Evolutionary conservation across 768 basidiomycete species (phyloP), one percentile per base, ranked within the genome.

Genomic region (Podaxis sp.): DNA sequence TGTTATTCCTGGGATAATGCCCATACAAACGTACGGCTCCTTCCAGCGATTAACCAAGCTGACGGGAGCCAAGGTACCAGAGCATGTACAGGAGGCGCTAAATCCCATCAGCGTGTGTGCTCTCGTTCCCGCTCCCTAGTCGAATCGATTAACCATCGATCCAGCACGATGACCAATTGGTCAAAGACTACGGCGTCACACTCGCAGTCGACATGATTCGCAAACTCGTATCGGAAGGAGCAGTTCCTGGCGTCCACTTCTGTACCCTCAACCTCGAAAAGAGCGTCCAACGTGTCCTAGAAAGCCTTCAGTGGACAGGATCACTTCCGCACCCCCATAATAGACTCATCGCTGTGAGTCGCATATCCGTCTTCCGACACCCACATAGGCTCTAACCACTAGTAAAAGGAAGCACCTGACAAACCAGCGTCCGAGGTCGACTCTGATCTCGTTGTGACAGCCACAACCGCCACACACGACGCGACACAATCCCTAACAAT

Each of bases 221-320:
- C 62, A 82, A 74, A 50, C 76, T 89, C 32, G 85, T 80, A 13
- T 71, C 64, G 21, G 79, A 82, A 62, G 85, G 85, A 13, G 78
- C 78, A 21, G 76, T 93, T 38, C 74, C 78, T 6, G 95, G 94
- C 0, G 82, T 98, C 48, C 95, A 98, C 72, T 89, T 99, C 68
- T 98, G 94, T 71, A 99, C 97, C 0, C 81, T 99, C 61, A 99
- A 99, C 73, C 84, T 99, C 9, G 97, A 99, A 71, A 96, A 93
- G 78, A 96, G 94, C 66, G 89, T 98, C 1, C 88, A 89, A 57
- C 83, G 87, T 13, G 86, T 98, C 7, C 76, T 98, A 53, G 93
- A 96, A 67, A 78, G 73, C 25, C 81, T 99, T 21, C 77, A 81
- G 46, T 96, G 95, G 93, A 79, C 83, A 27, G 79, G 78, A 16